Conservation (phyloP, 352 stramenopile species). For the Pythium brassicae region DNA sequence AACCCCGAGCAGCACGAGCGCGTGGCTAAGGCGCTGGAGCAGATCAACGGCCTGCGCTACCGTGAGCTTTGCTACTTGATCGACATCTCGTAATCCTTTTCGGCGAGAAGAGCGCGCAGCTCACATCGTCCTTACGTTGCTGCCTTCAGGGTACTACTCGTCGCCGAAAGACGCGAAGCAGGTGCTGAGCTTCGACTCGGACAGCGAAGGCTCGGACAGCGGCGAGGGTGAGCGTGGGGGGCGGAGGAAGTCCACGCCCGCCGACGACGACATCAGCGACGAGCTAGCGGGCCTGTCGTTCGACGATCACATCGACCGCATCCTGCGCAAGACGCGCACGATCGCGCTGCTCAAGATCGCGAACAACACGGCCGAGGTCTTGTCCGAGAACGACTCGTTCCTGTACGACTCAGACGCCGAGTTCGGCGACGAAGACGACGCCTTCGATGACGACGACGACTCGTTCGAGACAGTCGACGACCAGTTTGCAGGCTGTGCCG, state of each 20-base stretch:
- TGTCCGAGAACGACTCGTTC: constrained; percentile 41
- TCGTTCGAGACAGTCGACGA: constrained; percentile 20
- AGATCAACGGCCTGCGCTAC: constrained; percentile 67
- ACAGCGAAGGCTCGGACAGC: not conserved
- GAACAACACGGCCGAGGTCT: constrained; percentile 62
- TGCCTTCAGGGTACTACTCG: constrained; percentile 41
- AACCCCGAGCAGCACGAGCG: constrained; percentile 48
- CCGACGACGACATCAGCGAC: constrained; percentile 8
- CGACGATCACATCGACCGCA: constrained; percentile 66
- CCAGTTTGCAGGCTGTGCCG: constrained; percentile 2
- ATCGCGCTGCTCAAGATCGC: constrained; percentile 68
- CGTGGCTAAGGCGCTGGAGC: constrained; percentile 57
- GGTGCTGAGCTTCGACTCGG: constrained; percentile 35
- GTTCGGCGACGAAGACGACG: not conserved
- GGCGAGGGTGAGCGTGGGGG: not conserved
- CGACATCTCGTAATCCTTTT: too few species aligned
- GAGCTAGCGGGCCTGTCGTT: constrained; percentile 25
- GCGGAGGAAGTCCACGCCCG: not conserved
- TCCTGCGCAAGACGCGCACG: constrained; percentile 58
- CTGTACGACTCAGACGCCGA: constrained; percentile 27
- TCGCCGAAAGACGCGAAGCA: constrained; percentile 34
- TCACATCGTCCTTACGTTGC: not conserved
- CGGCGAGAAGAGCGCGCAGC: too few species aligned
- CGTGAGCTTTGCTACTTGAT: constrained; percentile 20
- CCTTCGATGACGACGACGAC: constrained; percentile 21